Evolutionary conservation across 805 yeast species (phyloP), one percentile per base, ranked within the genome.

Genomic region (Grigorovia jiainica): DNA sequence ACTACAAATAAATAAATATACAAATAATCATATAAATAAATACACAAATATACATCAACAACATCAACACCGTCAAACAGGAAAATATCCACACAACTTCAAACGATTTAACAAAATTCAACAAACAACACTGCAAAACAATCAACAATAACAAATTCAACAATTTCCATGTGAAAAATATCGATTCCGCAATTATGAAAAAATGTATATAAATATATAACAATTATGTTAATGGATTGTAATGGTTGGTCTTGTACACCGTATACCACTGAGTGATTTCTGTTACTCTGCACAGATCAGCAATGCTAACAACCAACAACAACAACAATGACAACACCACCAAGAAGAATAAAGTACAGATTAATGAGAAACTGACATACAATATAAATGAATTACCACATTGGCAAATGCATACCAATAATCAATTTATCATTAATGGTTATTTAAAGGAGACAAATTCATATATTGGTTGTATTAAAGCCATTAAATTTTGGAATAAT

Each of bases 381-480:
- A 13, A 20, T 17, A 15, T 39, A 5, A 19, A 32, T n/a, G 47
- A 44, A 9, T 39, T 44, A n/a, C 43, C 47, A 7, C 27, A 44
- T 31, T 42, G 42, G 43, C 47, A 43, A 38, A 21, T 27, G 16
- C 19, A 37, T 13, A 34, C 24, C 24, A 34, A 34, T 13, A 45
- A 43, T 27, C 21, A 25, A 15, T 40, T 24, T 30, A 39, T 39
- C 7, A 38, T 27, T 3, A 25, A 13, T 9, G 45, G 41, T 10
- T 40, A 38, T 15, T n/a, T 38, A 7, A 25, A 19, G 17, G 42
- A 43, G 9, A 46, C 45, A 11, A 36, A 43, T 7, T 43, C 49
- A 2, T 41, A 40, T 19, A 25, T 30, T 27, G 23, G 35, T 35
- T 36, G 38, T 33, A 15, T 40, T 9, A 7, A 20, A 9, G 36